Conservation (phyloP, 2,329 filamentous ascomycete genomes). For the Alternaria panax region DNA sequence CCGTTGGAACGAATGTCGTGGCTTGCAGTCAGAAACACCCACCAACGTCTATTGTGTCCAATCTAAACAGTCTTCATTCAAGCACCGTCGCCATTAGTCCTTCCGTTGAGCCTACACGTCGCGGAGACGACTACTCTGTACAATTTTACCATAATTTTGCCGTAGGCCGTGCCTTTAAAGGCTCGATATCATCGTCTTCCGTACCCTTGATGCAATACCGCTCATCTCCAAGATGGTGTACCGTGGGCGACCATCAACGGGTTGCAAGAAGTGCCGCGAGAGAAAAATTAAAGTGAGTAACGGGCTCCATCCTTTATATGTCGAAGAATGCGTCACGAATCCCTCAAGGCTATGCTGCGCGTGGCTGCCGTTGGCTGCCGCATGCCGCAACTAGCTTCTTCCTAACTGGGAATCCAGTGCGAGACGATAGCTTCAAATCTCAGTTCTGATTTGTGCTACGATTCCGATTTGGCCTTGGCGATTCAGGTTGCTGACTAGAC, state of each 20-base stretch:
- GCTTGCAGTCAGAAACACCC: background rate
- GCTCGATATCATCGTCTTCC: background rate
- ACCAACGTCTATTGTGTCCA: background rate
- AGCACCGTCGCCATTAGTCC: background rate
- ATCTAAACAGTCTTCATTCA: background rate
- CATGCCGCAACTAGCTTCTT: background rate
- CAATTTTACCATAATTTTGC: background rate
- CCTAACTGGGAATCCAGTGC: conserved; percentile 12
- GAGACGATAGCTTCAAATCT: background rate
- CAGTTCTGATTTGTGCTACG: background rate
- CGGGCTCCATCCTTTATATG: background rate
- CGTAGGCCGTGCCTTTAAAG: background rate
- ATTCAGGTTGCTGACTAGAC: background rate
- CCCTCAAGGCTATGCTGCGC: background rate
- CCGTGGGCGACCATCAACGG: conserved; percentile 43
- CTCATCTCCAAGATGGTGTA: conserved; percentile 39
- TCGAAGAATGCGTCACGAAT: background rate
- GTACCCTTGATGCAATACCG: background rate
- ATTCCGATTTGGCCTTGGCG: background rate
- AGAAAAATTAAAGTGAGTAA: conserved; percentile 51
- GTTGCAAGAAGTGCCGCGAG: conserved; percentile 49
- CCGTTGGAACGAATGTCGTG: background rate
- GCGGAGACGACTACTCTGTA: background rate
- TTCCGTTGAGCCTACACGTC: background rate
- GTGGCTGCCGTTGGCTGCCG: background rate